Evolutionary conservation across 176 grass and related monocot genomes (phyloP), one percentile per base, ranked within the genome.

Genomic region (Ensete glaucum): DNA sequence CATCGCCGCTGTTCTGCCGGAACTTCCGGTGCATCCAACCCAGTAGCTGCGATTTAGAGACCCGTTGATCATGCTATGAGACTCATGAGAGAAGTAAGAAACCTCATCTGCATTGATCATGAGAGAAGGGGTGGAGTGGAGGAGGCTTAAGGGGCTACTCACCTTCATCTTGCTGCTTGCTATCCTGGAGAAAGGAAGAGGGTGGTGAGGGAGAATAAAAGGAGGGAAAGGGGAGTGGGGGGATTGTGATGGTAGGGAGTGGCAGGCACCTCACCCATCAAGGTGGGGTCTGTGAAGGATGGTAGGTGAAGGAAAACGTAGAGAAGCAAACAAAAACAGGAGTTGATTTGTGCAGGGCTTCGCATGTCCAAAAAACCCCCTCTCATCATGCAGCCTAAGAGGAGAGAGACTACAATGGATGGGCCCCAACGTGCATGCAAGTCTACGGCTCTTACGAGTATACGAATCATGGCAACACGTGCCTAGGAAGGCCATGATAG

Each of bases 21-120:
- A 99, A 72, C 53, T 94, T 99, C 5, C 90, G 82, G 75, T 99
- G 95, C 95, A 99, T 99, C 95, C 95, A 99, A 78, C 88, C 95
- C 6, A 94, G 85, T 66, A 99, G 73, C 95, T 99, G 84, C 43
- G 15, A 85, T 16, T 52, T 6, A 43, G 4, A 6, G 34, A 43
- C 34, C 34, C 34, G 6, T 43, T 6, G 34, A 43, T 43, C 34
- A 43, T 43, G 34, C 34, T 43, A 43, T 43, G 34, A 6, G 34
- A 43, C 4, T 43, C 34, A 43, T 43, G 34, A 43, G 34, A 43
- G 34, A 43, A 70, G 69, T 49, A 58, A 70, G 0, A 19, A 67
- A 9, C n/a, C 22, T 67, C 86, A 72, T 96, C 92, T 65, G 80
- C 77, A 78, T 73, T 85, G 23, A 75, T 89, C 62, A 73, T 72